These are phyloP conservation scores for Pseudogymnoascus sp. DNA, from an alignment of 2,329 filamentous ascomycete species.

Conservation along the genomic window DNA sequence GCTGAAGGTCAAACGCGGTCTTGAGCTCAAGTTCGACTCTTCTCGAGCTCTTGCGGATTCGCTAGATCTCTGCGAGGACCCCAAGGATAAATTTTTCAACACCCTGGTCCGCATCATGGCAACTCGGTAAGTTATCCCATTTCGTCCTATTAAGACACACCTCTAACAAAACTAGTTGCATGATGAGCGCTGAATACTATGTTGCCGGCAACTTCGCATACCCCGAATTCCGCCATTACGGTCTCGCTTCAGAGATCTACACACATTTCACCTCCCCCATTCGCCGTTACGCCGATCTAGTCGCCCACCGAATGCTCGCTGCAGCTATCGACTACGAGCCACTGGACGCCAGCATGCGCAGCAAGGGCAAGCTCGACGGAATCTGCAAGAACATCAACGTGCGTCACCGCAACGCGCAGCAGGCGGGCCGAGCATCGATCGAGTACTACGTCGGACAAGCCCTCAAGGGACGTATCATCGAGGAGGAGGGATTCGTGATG, in stretches of 20 bases:
- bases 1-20: conserved; percentile 74
- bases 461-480: conserved; percentile 65
- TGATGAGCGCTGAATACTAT: conserved; percentile 99
- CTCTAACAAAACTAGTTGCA: conserved; percentile 48
- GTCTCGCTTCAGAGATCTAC: conserved; percentile 92
- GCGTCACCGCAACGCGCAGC: conserved; percentile 91
- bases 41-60: conserved; percentile 92
- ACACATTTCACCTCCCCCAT: conserved; percentile 98
- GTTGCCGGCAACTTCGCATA: conserved; percentile 88
- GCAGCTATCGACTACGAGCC: conserved; percentile 90
- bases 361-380: conserved; percentile 75
- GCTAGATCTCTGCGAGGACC: conserved; percentile 74
- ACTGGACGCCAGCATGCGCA: conserved; percentile 72
- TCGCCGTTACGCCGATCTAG: conserved; percentile 91
- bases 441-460: conserved; percentile 98
- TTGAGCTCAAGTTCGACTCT: conserved; percentile 75
- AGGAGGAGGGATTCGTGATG: conserved; percentile 94
- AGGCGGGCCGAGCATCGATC: conserved; percentile 86
- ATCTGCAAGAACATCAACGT: conserved; percentile 99
- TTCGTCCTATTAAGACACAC: not conserved
- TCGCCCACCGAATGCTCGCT: conserved; percentile 88
- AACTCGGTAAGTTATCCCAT: conserved; percentile 47
- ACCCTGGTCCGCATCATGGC: conserved; percentile 95
- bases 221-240: conserved; percentile 94
- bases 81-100: conserved; percentile 89